These are phyloP conservation scores for Cornus controversa DNA, from an alignment of 148 eudicot genomes.

Conservation along the genomic window DNA sequence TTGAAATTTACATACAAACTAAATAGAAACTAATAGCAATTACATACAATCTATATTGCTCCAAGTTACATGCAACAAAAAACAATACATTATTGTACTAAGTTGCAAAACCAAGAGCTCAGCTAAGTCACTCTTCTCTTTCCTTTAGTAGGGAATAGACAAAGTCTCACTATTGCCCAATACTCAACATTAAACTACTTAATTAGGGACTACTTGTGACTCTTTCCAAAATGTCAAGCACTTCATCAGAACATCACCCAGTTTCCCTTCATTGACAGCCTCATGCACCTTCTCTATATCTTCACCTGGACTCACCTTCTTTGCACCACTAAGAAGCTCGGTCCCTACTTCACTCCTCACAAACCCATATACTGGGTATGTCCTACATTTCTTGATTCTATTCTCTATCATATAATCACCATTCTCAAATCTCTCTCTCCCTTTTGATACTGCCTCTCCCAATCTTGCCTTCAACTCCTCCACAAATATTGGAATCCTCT, in stretches of 20 bases:
- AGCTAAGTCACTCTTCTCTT: no score
- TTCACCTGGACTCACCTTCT: conserved; percentile 10
- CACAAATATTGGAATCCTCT: background rate
- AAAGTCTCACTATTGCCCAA: no score
- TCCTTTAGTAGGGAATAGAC: no score
- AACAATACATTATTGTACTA: no score
- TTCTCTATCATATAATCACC: background rate
- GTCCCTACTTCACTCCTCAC: conserved; percentile 11
- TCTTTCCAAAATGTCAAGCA: background rate
- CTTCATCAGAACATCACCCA: background rate
- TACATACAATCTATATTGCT: no score
- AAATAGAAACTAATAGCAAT: no score
- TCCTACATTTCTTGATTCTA: conserved; percentile 12
- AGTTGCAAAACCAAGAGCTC: no score
- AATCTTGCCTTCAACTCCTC: conserved; percentile 7
- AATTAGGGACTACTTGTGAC: background rate
- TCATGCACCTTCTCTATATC: conserved; percentile 12
- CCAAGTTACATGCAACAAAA: no score
- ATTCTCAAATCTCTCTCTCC: background rate
- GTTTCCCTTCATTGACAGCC: conserved; percentile 7
- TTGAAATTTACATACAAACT: no score
- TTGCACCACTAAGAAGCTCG: conserved; percentile 6
- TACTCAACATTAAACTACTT: no score
- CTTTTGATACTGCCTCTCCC: background rate
- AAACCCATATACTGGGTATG: conserved; percentile 1